phyloP scores from a whole-genome alignment of 768 basidiomycete genomes.

The Boletales sp. region DNA sequence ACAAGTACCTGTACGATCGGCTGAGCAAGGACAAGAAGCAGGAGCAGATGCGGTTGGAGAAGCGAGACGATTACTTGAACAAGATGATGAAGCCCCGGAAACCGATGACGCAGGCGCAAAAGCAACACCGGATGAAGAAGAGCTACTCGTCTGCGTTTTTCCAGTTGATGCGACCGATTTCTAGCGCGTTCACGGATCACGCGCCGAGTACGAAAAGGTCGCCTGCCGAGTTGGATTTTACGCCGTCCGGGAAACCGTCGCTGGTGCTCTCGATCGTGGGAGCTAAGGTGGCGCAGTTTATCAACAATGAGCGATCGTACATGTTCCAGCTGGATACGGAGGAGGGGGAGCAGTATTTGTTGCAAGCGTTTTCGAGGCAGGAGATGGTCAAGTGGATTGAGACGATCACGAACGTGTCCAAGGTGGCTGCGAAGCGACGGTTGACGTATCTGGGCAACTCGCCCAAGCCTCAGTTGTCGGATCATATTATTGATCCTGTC shows the following conservation, averaged over 20 bases:
- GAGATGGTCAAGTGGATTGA: constrained; percentile 81
- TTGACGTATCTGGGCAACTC: constrained; percentile 77
- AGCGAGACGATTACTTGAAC: constrained; percentile 71
- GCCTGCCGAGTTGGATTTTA: constrained; percentile 72
- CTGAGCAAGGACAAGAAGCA: constrained; percentile 72
- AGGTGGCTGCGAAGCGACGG: constrained; percentile 70
- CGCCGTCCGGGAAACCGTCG: constrained; percentile 67
- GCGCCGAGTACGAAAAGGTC: constrained; percentile 49
- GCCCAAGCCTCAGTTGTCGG: constrained; percentile 69
- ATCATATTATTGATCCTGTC: constrained; percentile 66
- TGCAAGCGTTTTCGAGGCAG: constrained; percentile 67
- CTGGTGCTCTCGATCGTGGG: constrained; percentile 73
- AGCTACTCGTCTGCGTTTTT: constrained; percentile 81
- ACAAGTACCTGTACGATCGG: constrained; percentile 63
- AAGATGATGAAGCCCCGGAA: constrained; percentile 63
- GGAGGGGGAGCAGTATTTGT: constrained; percentile 78
- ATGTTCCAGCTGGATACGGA: constrained; percentile 82
- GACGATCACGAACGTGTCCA: constrained; percentile 66
- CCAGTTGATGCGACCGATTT: constrained; percentile 85
- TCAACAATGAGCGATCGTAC: constrained; percentile 80
- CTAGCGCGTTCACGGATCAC: constrained; percentile 77
- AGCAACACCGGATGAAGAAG: constrained; percentile 84
- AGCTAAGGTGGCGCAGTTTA: constrained; percentile 63
- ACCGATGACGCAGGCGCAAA: constrained; percentile 51
- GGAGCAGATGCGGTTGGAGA: constrained; percentile 70